Evolutionary conservation across 2,329 filamentous ascomycete species (phyloP).

Genomic region (Cladosporium oxysporum): DNA sequence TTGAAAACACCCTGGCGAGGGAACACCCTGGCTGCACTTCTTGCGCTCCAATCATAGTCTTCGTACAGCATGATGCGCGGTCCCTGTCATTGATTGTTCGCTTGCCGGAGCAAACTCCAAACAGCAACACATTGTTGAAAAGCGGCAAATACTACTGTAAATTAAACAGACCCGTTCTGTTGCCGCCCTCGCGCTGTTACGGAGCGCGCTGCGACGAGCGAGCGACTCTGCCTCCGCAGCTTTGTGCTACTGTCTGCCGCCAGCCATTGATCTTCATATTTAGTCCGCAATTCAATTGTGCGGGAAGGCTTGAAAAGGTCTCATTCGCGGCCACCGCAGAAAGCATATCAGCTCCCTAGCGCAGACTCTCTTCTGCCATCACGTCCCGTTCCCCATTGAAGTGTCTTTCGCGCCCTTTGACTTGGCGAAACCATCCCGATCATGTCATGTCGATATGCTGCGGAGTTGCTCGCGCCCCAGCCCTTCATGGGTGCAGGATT

Average conservation of each 20-base stretch:
- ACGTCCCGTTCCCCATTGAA: background rate
- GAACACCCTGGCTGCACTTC: background rate
- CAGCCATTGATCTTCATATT: background rate
- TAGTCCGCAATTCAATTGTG: background rate
- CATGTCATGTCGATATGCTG: background rate
- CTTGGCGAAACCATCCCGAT: background rate
- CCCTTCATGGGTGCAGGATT: background rate
- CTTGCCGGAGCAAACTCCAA: background rate
- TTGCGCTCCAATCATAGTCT: constrained; percentile 4
- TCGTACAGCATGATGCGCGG: background rate
- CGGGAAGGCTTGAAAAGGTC: background rate
- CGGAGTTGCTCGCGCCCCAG: background rate
- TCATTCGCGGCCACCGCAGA: background rate
- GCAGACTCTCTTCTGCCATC: background rate
- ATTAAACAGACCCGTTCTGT: background rate
- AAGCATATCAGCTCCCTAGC: constrained; percentile 9
- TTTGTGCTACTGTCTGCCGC: background rate
- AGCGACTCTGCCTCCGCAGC: background rate
- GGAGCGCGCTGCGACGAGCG: background rate
- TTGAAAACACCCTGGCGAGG: background rate
- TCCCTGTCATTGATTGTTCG: background rate
- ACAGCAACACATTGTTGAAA: background rate
- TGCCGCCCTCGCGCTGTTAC: background rate
- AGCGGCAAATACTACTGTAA: background rate
- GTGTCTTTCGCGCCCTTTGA: background rate